Evolutionary conservation across 2,329 filamentous ascomycete genomes (phyloP).

Genomic region (Alternaria conjuncta): DNA sequence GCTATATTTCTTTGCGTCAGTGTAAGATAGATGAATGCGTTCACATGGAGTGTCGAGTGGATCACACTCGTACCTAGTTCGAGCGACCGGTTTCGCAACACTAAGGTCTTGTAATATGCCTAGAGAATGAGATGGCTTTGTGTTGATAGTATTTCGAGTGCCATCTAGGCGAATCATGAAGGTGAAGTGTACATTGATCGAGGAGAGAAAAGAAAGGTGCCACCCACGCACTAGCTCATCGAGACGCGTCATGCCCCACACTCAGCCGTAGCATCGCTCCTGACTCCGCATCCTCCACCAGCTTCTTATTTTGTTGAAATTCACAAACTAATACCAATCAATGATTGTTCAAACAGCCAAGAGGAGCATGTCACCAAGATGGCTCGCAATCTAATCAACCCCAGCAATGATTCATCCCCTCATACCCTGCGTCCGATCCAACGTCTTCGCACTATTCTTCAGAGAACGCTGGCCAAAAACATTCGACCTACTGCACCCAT

Average conservation of each 20-base stretch:
- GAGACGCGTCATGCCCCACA: constrained; percentile 15
- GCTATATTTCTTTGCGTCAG: constrained; percentile 1
- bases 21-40: constrained; percentile 3
- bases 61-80: neutral
- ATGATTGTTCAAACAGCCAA: neutral
- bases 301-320: neutral
- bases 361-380: neutral
- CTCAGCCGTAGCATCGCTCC: neutral
- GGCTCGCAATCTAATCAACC: no score
- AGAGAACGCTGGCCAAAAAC: neutral
- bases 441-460: neutral
- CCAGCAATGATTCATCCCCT: neutral
- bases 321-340: neutral
- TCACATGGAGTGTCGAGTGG: neutral
- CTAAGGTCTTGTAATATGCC: constrained; percentile 9
- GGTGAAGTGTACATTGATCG: neutral
- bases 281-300: neutral
- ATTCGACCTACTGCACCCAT: neutral
- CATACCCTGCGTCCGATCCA: neutral
- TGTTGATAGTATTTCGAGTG: neutral
- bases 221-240: neutral
- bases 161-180: neutral
- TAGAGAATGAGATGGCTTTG: constrained; percentile 1
- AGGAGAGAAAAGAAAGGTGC: neutral
- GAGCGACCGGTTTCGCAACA: constrained; percentile 4